Evolutionary conservation across 2,329 filamentous ascomycete genomes (phyloP).

Genomic region (Xylariaceae sp.): DNA sequence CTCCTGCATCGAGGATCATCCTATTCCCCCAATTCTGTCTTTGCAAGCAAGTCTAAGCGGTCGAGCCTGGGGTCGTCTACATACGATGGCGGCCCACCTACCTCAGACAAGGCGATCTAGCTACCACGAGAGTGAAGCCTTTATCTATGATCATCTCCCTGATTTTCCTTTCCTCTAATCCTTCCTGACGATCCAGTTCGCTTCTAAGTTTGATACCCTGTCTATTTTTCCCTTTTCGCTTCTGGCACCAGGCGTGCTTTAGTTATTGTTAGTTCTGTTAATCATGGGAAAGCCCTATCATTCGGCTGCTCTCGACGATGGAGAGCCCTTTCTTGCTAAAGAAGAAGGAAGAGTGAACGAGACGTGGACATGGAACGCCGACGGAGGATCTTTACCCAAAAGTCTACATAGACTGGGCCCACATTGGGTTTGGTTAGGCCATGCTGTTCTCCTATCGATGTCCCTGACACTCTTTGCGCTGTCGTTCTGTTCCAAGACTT

Average conservation of each 20-base stretch:
- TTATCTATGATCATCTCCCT: constrained; percentile 4
- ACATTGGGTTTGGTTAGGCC: constrained; percentile 45
- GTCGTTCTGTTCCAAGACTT: constrained; percentile 43
- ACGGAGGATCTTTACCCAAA: constrained; percentile 16
- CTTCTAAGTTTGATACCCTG: constrained; percentile 9
- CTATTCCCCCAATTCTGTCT: neutral
- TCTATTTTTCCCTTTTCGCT: constrained; percentile 18
- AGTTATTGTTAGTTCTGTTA: constrained; percentile 15
- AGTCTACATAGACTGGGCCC: constrained; percentile 28
- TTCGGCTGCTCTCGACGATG: constrained; percentile 41
- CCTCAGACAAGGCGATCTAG: constrained; percentile 7
- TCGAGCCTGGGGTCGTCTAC: constrained; percentile 3
- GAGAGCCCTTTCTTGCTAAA: constrained; percentile 40
- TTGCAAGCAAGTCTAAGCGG: constrained; percentile 25
- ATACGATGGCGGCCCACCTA: constrained; percentile 5
- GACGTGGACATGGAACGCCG: constrained; percentile 27
- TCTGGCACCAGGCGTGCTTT: constrained; percentile 37
- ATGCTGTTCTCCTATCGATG: constrained; percentile 43
- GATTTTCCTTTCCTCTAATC: constrained; percentile 13
- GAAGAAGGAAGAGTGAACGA: constrained; percentile 29
- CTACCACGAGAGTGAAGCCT: constrained; percentile 2
- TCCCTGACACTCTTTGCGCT: constrained; percentile 46
- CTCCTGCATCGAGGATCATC: constrained; percentile 15
- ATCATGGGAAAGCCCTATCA: constrained; percentile 42
- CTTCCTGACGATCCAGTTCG: constrained; percentile 9